Base-by-base conservation (phyloP, 768 basidiomycete genomes). In the Russula sp. region DNA sequence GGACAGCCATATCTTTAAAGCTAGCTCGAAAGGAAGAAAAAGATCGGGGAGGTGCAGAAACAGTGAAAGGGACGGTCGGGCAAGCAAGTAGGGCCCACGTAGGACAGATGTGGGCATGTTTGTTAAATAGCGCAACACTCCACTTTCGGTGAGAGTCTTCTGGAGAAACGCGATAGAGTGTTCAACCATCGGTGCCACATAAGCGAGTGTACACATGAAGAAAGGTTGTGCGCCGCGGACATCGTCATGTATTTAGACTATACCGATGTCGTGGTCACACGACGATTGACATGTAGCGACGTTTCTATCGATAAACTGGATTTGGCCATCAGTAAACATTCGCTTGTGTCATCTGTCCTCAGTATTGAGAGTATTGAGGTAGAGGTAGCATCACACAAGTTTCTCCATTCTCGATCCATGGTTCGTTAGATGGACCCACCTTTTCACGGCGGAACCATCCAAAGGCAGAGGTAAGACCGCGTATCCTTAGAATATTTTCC, bases 1-100 rank as follows among this genome's bases (percentile, higher is more conserved):
- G 78, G 29, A 73, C 60, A 13, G 75, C 39, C 71, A 66, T 66
- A 11, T 34, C 22, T 41, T 56, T 39, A 22, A 65, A 18, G 16
- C 59, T 38, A 41, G 52, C 53, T 50, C 42, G 2, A 35, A 43
- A 39, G 38, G 16, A 22, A 38, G n/a, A 42, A 42, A n/a, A 42
- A 25, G 22, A 41, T 2, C 11, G 34, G 34, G 13, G 9, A 35
- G 10, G 36, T 2, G 14, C 32, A 6, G 49, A 14, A 25, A 36
- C 13, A n/a, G 25, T 22, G 36, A 52, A 50, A 14, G 16, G 25
- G 54, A 35, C 16, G 5, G 39, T 42, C 32, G 39, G 20, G n/a
- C n/a, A 46, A 25, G 5, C 7, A 46, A 35, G 43, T 38, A 47
- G 45, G 42, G 42, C 34, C 25, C 18, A 42, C 11, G 18, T 36